These are phyloP conservation scores for Colletotrichum salicis DNA, from an alignment of 2,329 filamentous ascomycete species.

Conservation along the genomic window DNA sequence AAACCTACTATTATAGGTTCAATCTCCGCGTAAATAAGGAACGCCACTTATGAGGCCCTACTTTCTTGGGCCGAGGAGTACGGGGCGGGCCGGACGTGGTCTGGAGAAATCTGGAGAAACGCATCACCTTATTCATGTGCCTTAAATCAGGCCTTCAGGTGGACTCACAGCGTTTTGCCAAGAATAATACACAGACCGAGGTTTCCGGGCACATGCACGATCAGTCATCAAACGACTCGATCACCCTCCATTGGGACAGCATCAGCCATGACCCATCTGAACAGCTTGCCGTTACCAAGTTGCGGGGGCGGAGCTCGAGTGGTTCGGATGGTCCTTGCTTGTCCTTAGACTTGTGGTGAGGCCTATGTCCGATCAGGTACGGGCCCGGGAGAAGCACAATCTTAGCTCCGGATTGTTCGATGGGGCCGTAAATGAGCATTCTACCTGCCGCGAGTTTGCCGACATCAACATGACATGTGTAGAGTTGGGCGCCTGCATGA, in stretches of 20 bases:
- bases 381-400: neutral
- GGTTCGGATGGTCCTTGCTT: neutral
- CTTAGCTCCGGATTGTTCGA: neutral
- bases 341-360: neutral
- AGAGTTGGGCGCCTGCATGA: neutral
- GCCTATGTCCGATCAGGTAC: neutral
- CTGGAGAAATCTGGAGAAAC: neutral
- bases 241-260: neutral
- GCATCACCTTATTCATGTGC: neutral
- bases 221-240: neutral
- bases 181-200: neutral
- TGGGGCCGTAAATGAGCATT: neutral
- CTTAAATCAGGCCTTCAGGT: neutral
- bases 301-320: neutral
- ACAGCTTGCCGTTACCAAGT: neutral
- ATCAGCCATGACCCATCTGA: constrained; percentile 3
- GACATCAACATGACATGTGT: neutral
- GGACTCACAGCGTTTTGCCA: neutral
- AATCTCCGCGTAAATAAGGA: too few species aligned
- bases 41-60: too few species aligned
- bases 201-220: neutral
- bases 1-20: too few species aligned
- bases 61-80: too few species aligned
- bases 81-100: neutral
- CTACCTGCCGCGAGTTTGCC: neutral